Conservation (phyloP, 345 rosid genomes). For the Boechera divaricarpa region DNA sequence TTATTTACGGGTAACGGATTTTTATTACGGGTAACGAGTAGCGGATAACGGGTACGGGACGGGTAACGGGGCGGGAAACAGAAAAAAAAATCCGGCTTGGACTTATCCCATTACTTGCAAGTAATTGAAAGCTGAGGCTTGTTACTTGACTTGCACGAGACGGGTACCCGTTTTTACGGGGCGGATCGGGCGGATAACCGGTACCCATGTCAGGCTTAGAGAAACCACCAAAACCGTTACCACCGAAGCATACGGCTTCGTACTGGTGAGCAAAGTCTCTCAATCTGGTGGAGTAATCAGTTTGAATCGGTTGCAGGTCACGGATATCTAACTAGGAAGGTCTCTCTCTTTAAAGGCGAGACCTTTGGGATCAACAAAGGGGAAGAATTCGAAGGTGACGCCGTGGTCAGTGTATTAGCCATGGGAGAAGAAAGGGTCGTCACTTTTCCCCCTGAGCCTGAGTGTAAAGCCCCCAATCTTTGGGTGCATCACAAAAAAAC, state of each 20-base stretch:
- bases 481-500: too few species aligned
- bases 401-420: conserved; percentile 7
- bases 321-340: conserved; percentile 73
- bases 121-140: too few species aligned
- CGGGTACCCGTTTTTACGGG: too few species aligned
- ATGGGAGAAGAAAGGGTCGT: conserved; percentile 19
- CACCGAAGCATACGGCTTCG: conserved; percentile 51
- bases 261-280: conserved; percentile 41
- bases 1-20: too few species aligned
- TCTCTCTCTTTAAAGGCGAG: conserved; percentile 65
- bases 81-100: too few species aligned
- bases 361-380: conserved; percentile 23
- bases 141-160: too few species aligned
- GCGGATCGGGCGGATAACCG: too few species aligned
- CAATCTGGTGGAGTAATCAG: conserved; percentile 39
- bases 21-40: too few species aligned
- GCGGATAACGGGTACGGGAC: too few species aligned
- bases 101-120: too few species aligned
- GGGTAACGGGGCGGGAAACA: too few species aligned
- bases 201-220: too few species aligned
- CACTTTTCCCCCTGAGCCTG: background rate
- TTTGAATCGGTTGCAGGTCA: conserved; percentile 50
- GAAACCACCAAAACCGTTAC: conserved; percentile 54
- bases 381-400: conserved; percentile 17
- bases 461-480: background rate